phyloP scores from a whole-genome alignment of 2,329 filamentous ascomycete species.

The Sporothrix brasiliensis region DNA sequence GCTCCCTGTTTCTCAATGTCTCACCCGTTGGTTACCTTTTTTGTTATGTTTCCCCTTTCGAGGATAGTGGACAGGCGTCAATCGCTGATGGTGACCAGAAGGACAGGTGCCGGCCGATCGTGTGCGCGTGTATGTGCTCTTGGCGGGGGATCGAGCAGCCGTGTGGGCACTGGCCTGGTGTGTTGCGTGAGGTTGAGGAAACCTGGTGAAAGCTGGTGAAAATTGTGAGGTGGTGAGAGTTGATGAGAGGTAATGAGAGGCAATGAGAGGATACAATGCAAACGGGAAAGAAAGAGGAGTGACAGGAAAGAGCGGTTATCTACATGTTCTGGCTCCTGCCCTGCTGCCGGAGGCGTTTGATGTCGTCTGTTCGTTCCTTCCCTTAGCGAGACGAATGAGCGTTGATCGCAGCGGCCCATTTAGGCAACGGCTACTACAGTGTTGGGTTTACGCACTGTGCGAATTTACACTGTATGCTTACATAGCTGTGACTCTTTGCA shows the following conservation, averaged over 20 bases:
- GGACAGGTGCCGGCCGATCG: neutral
- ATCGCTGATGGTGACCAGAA: neutral
- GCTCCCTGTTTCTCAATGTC: conserved; percentile 16
- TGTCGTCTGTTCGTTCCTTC: conserved; percentile 23
- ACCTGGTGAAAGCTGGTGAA: neutral
- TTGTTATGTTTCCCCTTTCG: neutral
- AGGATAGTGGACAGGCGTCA: neutral
- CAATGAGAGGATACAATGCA: neutral
- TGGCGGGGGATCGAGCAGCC: neutral
- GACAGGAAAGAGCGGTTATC: conserved; percentile 7
- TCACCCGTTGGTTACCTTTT: neutral
- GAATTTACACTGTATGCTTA: neutral
- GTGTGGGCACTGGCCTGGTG: neutral
- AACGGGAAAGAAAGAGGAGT: neutral
- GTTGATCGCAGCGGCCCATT: neutral
- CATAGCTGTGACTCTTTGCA: neutral
- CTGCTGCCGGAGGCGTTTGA: neutral
- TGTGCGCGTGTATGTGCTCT: conserved; percentile 6
- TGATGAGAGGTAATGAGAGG: neutral
- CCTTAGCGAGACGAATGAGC: conserved; percentile 27
- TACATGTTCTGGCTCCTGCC: conserved; percentile 16
- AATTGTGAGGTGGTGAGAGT: neutral
- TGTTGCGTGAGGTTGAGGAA: neutral
- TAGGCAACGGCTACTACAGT: conserved; percentile 9
- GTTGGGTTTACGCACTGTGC: neutral